Percentiles rank a stretch among this genome's conserved stretches.
Evolutionary conservation across 768 basidiomycete genomes (phyloP).

Genomic region (Mrakia gelida): DNA sequence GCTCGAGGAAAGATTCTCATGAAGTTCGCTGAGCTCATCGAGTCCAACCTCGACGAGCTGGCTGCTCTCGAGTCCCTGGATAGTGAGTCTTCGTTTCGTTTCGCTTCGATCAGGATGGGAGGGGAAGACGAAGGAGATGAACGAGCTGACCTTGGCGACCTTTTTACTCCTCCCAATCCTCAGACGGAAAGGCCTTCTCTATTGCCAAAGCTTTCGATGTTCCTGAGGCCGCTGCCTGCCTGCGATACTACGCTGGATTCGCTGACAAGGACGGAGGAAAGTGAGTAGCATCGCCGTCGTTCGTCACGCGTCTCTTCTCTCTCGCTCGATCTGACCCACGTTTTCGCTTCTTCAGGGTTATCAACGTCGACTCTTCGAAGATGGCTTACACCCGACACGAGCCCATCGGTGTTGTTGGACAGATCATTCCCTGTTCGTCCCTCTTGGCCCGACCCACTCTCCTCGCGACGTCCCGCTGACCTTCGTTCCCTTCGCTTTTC

Average conservation of each 20-base stretch:
- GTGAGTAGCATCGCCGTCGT: no score
- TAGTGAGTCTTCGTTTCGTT: constrained; percentile 1
- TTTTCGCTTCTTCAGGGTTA: constrained; percentile 44
- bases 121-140: neutral
- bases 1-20: constrained; percentile 33
- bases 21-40: constrained; percentile 36
- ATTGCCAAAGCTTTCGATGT: constrained; percentile 40
- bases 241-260: constrained; percentile 78
- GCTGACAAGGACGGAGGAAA: constrained; percentile 46
- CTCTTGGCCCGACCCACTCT: no score
- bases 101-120: neutral
- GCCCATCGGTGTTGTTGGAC: constrained; percentile 30
- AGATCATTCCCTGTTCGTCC: constrained; percentile 31
- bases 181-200: constrained; percentile 26
- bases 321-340: no score
- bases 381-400: constrained; percentile 59
- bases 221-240: constrained; percentile 39
- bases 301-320: no score
- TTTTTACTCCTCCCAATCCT: neutral
- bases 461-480: neutral
- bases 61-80: constrained; percentile 31
- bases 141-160: constrained; percentile 4
- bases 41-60: constrained; percentile 31
- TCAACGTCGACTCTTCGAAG: constrained; percentile 60
- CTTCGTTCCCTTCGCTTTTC: neutral